Base-by-base conservation (phyloP, 2,329 filamentous ascomycete species). In the Stachybotrys chartarum region DNA sequence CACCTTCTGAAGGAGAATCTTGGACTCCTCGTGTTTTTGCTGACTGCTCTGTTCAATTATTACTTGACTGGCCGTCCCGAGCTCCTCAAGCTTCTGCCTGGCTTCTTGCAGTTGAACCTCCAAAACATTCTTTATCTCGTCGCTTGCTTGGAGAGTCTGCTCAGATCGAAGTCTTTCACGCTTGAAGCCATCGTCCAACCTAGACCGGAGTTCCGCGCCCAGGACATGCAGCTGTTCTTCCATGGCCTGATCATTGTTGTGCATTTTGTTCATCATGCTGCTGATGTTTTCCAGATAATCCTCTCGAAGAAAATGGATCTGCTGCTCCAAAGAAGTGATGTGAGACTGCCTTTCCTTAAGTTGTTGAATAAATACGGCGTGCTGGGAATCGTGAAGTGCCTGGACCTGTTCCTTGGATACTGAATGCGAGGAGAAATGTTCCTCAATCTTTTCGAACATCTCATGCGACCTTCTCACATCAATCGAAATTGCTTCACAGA, bases 131-230 rank as follows among this genome's bases (percentile, higher is more conserved):
- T 59, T 57, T 6, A 60, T 48, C 14, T 31, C 46, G 32, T 61
- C 55, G 16, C 61, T 47, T n/a, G 47, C 51, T 44, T 55, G 14
- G 14, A 58, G 14, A 51, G 50, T 42, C 30, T 57, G 60, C 44
- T 59, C 54, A 10, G 42, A 55, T n/a, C 61, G 53, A 7, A 52
- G 53, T 16, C 49, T 54, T 30, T 65, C 60, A 6, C 60, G 61
- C 8, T 57, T 54, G 46, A 71, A 58, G 1, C 61, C 60, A 30
- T 61, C 42, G 12, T 65, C 58, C 16, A 72, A 55, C 8, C 55
- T 52, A 6, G 44, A 45, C 24, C 54, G 59, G 55, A 70, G 58
- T 6, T 60, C 59, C 1, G 55, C 47, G 12, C 63, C 54, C 30
- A 61, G 50, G 6, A 35, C 31, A 16, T 60, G 59, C 1, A 70